Evolutionary conservation across 106 monocot species (phyloP), one percentile per base, ranked within the genome.

Genomic region (Dendrobium nobile): DNA sequence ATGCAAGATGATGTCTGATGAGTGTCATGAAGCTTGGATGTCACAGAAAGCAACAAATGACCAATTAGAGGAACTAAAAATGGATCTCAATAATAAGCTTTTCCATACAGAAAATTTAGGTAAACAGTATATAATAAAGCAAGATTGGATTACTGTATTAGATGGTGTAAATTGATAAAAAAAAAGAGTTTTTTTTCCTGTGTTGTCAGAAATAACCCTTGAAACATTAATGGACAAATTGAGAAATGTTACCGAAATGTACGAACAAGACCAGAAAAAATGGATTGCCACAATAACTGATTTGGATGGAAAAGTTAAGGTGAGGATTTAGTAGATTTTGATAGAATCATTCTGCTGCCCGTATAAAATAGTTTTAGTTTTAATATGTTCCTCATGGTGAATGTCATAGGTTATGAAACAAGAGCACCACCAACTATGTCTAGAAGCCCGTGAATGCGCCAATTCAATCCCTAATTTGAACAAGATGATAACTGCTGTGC

Each of bases 11-110:
- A 91, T 93, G 79, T 85, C 89, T 10, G 88, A 95, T 61, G 95
- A 95, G 77, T 95, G 95, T 77, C 87, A 88, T 84, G 83, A 86
- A 75, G 92, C 91, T 41, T 95, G 95, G 95, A 85, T 91, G 84
- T 89, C 83, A 22, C 75, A 93, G 58, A 81, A 83, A 55, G 82
- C 85, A 67, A 78, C 92, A 33, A 93, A 92, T 82, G 84, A 89
- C 55, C 85, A 87, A 81, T 80, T 95, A 45, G 87, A 89, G 58
- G 88, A 79, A 79, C 65, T 93, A 47, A 91, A 75, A 47, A 93
- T 92, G 82, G 92, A 93, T 41, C 81, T 88, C 67, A 84, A 93
- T 68, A 84, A 79, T 41, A 91, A 86, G 68, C 77, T 84, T 43
- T 86, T 88, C 44, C 84, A 87, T 42, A 47, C 77, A 82, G 88